Conservation (phyloP, 352 stramenopile species). For the Blastocystis sp. region DNA sequence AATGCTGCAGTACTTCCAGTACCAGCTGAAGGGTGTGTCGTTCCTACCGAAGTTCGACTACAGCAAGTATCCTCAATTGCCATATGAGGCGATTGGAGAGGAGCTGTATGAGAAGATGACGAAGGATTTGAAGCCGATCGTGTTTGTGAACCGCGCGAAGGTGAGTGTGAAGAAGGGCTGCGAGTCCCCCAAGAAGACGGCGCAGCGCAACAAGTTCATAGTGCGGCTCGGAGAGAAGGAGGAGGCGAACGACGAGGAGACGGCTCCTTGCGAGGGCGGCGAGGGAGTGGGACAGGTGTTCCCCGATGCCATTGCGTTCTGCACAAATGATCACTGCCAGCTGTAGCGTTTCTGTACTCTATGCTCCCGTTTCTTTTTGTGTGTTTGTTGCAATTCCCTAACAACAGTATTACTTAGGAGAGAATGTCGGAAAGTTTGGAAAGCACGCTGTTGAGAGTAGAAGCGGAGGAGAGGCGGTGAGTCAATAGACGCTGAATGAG, state of each 20-base stretch:
- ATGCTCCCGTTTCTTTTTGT: not conserved
- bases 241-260: constrained; percentile 10
- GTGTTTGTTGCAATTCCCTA: not conserved
- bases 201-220: not conserved
- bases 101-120: constrained; percentile 58
- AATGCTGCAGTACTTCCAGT: constrained; percentile 80
- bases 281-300: constrained; percentile 31
- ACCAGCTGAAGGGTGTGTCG: constrained; percentile 81
- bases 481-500: constrained; percentile 15
- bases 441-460: not conserved
- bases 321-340: constrained; percentile 50
- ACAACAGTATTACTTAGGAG: not conserved
- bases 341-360: not conserved
- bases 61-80: constrained; percentile 75
- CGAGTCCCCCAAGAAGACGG: not conserved
- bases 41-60: constrained; percentile 71
- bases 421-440: not conserved
- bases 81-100: constrained; percentile 76
- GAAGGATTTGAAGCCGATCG: constrained; percentile 39
- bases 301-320: constrained; percentile 47
- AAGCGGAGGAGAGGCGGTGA: not conserved
- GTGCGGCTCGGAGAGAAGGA: not conserved
- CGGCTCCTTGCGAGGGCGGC: too few relatives aligned
- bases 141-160: constrained; percentile 12
- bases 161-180: not conserved